Conservation (phyloP, 306 rosid genomes). For the Vachellia collinsii region DNA sequence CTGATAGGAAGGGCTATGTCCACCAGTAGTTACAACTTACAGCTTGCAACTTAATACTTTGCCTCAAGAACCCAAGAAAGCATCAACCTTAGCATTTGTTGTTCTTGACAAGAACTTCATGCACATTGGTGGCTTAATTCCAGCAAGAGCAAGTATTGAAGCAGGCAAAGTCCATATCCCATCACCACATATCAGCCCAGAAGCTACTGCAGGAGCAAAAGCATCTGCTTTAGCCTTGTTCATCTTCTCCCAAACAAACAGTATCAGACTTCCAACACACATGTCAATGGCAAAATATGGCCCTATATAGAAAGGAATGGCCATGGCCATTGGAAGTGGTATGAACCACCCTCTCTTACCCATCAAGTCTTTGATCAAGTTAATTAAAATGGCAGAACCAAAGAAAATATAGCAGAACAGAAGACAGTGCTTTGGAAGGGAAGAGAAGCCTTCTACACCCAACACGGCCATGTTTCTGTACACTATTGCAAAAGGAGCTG, state of each 20-base stretch:
- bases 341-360: conserved; percentile 53
- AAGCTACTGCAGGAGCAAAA: conserved; percentile 54
- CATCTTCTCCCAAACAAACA: conserved; percentile 48
- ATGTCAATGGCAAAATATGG: conserved; percentile 59
- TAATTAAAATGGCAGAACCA: conserved; percentile 40
- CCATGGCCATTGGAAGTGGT: conserved; percentile 67
- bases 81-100: conserved; percentile 46
- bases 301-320: conserved; percentile 57
- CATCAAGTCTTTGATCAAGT: conserved; percentile 42
- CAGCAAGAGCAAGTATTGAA: conserved; percentile 54
- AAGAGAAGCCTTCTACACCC: conserved; percentile 49
- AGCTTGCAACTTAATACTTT: too few species aligned
- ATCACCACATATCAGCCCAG: conserved; percentile 62
- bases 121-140: conserved; percentile 61
- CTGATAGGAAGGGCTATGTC: conserved; percentile 29
- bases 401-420: conserved; percentile 48
- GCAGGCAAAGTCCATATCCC: conserved; percentile 60
- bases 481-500: conserved; percentile 45
- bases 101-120: conserved; percentile 60
- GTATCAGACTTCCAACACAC: conserved; percentile 56
- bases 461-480: conserved; percentile 54
- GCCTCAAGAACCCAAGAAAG: conserved; percentile 15
- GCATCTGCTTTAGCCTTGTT: conserved; percentile 53
- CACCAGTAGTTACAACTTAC: neutral
- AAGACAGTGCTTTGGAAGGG: conserved; percentile 47